These are phyloP conservation scores for Fusarium chaquense DNA, from an alignment of 2,329 filamentous ascomycete genomes.

Conservation along the genomic window DNA sequence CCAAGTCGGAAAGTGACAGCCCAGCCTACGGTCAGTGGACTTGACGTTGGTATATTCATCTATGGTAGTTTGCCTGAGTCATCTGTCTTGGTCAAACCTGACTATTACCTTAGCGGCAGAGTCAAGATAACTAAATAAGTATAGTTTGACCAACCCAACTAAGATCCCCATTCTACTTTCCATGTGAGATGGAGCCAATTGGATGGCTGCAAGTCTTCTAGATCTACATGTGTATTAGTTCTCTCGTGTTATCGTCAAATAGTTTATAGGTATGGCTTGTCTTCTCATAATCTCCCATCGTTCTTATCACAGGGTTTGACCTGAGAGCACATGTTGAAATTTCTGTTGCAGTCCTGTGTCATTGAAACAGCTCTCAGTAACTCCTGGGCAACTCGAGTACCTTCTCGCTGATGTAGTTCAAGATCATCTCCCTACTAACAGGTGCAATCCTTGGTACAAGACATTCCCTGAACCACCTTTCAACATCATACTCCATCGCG, in stretches of 20 bases:
- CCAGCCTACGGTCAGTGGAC: background rate
- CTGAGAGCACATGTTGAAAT: background rate
- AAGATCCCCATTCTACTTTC: background rate
- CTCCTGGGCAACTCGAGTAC: conserved; percentile 75
- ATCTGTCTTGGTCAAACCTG: background rate
- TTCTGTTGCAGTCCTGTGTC: background rate
- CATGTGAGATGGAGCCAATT: background rate
- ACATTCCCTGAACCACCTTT: conserved; percentile 73
- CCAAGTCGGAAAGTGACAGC: background rate
- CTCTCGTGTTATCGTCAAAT: background rate
- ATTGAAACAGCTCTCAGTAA: conserved; percentile 59
- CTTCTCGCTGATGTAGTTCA: conserved; percentile 79
- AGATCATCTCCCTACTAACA: conserved; percentile 78
- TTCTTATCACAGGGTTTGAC: background rate
- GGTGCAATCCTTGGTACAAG: conserved; percentile 74
- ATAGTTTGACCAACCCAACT: background rate
- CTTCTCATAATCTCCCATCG: background rate
- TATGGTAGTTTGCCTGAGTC: background rate
- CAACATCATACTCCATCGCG: conserved; percentile 73
- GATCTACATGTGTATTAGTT: background rate
- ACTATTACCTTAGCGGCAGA: background rate
- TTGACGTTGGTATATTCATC: background rate
- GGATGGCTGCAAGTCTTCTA: background rate
- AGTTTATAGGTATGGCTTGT: background rate
- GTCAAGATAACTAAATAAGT: background rate